A percentile compares a stretch with the other conserved stretches of the same genome.
phyloP scores from a whole-genome alignment of 2,329 filamentous ascomycete species.

The Fusarium clavum region DNA sequence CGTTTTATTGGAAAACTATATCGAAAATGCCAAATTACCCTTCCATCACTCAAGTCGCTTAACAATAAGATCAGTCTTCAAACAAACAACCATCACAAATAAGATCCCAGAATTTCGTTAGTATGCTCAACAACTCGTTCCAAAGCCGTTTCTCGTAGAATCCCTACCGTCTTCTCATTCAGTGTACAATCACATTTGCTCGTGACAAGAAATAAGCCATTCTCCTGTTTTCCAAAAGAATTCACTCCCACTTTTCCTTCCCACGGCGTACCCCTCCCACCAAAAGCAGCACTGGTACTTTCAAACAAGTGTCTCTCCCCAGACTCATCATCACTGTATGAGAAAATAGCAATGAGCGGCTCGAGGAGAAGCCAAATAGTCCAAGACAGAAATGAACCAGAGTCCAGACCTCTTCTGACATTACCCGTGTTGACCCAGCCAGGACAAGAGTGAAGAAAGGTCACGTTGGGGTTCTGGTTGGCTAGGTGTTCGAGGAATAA shows the following conservation, averaged over 20 bases:
- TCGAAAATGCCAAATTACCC: background rate
- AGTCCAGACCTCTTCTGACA: conserved; percentile 43
- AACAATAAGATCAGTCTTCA: background rate
- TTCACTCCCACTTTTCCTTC: conserved; percentile 48
- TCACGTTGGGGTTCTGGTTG: conserved; percentile 34
- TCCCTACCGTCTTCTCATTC: conserved; percentile 47
- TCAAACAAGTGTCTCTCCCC: conserved; percentile 52
- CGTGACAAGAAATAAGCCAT: conserved; percentile 52
- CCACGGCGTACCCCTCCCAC: conserved; percentile 51
- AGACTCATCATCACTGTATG: conserved; percentile 48
- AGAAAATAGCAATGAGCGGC: conserved; percentile 48
- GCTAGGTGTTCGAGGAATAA: conserved; percentile 43
- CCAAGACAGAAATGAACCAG: conserved; percentile 46
- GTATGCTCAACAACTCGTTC: conserved; percentile 51
- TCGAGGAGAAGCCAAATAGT: conserved; percentile 50
- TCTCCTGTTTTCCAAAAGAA: conserved; percentile 37
- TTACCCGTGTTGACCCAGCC: conserved; percentile 48
- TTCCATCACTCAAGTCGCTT: background rate
- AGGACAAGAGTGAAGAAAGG: conserved; percentile 47
- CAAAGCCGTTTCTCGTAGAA: conserved; percentile 47
- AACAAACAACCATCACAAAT: conserved; percentile 2
- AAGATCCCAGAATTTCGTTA: conserved; percentile 44
- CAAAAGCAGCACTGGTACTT: conserved; percentile 52
- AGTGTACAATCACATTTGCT: conserved; percentile 49
- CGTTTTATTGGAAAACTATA: background rate